A percentile compares a stretch with the other conserved stretches of the same genome.
Evolutionary conservation across 192 early-diverging fungal genomes (phyloP).

Genomic region (Backusella macrospora): DNA sequence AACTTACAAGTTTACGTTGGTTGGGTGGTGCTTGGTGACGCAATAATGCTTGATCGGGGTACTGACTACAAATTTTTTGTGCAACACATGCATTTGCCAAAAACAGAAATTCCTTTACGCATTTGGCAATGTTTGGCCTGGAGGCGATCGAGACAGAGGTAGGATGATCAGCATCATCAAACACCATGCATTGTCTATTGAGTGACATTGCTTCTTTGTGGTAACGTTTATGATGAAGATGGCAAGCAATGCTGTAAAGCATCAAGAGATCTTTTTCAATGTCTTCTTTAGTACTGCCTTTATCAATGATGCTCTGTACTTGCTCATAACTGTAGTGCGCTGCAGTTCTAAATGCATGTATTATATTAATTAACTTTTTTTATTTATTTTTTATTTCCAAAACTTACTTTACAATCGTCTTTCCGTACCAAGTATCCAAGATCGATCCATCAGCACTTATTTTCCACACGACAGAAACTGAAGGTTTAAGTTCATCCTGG

Average conservation of each 20-base stretch:
- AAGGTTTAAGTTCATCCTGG: constrained; percentile 71
- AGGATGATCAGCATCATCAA: constrained; percentile 46
- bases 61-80: constrained; percentile 81
- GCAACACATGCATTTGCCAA: constrained; percentile 95
- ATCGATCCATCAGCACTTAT: constrained; percentile 84
- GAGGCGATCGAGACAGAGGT: neutral
- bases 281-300: constrained; percentile 3
- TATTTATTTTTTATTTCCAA: neutral
- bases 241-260: constrained; percentile 64
- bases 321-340: constrained; percentile 73
- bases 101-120: constrained; percentile 6
- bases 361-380: neutral
- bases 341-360: neutral
- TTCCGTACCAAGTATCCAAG: constrained; percentile 79
- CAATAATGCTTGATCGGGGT: constrained; percentile 93
- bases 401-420: constrained; percentile 32
- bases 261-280: constrained; percentile 25
- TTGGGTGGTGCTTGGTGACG: constrained; percentile 64
- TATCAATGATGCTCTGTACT: constrained; percentile 22
- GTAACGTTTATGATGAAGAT: constrained; percentile 73
- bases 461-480: constrained; percentile 91
- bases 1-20: constrained; percentile 1
- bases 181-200: constrained; percentile 84
- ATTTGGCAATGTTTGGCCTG: constrained; percentile 4
- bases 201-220: constrained; percentile 84